Conservation (phyloP, 495 filamentous ascomycete genomes). For the Aspergillus nidulans region DNA sequence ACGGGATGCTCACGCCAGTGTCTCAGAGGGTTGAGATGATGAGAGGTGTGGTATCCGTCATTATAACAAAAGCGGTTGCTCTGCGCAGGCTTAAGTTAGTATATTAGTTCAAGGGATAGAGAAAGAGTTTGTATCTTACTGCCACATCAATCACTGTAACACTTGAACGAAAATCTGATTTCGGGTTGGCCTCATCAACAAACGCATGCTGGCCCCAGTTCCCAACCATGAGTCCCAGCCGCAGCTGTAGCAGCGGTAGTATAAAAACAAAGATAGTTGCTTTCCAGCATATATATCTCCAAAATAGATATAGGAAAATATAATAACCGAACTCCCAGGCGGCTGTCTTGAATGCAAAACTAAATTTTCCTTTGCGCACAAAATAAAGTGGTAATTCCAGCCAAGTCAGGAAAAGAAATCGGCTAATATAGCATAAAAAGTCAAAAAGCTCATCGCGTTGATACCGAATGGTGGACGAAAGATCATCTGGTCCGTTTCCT, state of each 20-base stretch:
- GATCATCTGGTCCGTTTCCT: slow-evolving; percentile 70
- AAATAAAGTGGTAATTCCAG: slow-evolving; percentile 74
- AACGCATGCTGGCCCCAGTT: slow-evolving; percentile 77
- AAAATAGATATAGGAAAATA: slow-evolving; percentile 40
- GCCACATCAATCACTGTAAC: slow-evolving; percentile 70
- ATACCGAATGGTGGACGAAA: slow-evolving; percentile 71
- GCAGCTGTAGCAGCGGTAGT: slow-evolving; percentile 55
- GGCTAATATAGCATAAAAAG: slow-evolving; percentile 63
- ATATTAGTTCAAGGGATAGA: background rate
- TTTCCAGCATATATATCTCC: slow-evolving; percentile 40
- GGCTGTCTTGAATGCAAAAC: slow-evolving; percentile 46
- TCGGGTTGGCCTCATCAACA: slow-evolving; percentile 62
- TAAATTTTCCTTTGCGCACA: slow-evolving; percentile 47
- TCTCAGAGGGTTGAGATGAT: slow-evolving; percentile 67
- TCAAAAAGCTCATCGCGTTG: slow-evolving; percentile 62
- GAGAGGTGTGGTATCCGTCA: slow-evolving; percentile 74
- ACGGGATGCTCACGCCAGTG: slow-evolving; percentile 73
- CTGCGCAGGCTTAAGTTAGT: slow-evolving; percentile 34
- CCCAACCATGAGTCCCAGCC: slow-evolving; percentile 64
- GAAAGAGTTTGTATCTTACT: slow-evolving; percentile 42
- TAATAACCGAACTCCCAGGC: slow-evolving; percentile 57
- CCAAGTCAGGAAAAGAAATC: slow-evolving; percentile 70
- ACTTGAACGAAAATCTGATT: slow-evolving; percentile 65
- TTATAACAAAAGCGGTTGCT: slow-evolving; percentile 72
- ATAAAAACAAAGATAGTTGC: slow-evolving; percentile 57